Conservation (phyloP, 2,329 filamentous ascomycete genomes). For the Talaromyces sp. region DNA sequence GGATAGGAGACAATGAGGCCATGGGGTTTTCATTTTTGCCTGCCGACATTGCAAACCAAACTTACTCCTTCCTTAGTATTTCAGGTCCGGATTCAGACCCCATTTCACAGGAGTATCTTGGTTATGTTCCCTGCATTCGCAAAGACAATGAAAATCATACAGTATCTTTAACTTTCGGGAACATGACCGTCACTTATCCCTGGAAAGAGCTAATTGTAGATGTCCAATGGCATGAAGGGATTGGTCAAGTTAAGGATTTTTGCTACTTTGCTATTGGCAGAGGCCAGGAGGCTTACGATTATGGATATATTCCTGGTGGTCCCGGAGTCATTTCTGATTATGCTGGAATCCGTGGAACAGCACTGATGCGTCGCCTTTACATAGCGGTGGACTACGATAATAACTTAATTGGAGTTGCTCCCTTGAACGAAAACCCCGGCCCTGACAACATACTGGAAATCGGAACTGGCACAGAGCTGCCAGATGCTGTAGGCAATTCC, state of each 20-base stretch:
- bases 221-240: too few relatives aligned
- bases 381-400: slow-evolving; percentile 66
- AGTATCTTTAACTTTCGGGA: too few relatives aligned
- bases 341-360: slow-evolving; percentile 63
- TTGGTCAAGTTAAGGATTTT: slow-evolving; percentile 17
- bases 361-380: slow-evolving; percentile 66
- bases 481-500: background rate
- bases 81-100: too few relatives aligned
- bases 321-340: slow-evolving; percentile 29
- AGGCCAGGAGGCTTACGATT: slow-evolving; percentile 64
- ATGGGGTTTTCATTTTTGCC: too few relatives aligned
- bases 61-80: too few relatives aligned
- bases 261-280: slow-evolving; percentile 49
- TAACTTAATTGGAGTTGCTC: slow-evolving; percentile 62
- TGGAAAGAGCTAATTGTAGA: too few relatives aligned
- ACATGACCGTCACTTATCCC: too few relatives aligned
- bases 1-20: too few relatives aligned
- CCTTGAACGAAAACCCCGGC: slow-evolving; percentile 53
- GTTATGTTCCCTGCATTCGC: too few relatives aligned
- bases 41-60: too few relatives aligned
- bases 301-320: slow-evolving; percentile 33
- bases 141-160: too few relatives aligned
- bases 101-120: too few relatives aligned
- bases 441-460: slow-evolving; percentile 10
- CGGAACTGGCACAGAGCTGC: slow-evolving; percentile 30